Evolutionary conservation across 306 rosid genomes (phyloP), one percentile per base, ranked within the genome.

Genomic region (Delonix regia): DNA sequence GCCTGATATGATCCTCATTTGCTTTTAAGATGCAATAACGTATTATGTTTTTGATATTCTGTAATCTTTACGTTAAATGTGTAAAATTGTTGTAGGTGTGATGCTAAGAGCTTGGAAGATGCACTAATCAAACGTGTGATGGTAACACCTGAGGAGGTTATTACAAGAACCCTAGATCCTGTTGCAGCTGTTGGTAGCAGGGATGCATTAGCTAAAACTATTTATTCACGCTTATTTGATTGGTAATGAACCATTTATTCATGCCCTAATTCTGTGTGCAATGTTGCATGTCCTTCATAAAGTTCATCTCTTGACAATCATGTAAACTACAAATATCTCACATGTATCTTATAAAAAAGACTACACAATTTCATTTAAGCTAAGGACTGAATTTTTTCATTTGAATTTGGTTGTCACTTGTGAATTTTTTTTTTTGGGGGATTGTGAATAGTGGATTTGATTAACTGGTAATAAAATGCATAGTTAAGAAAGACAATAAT

Each of bases 141-240:
- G 99, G 98, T 96, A 80, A 96, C 99, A 0, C 99, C 99, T 11
- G 99, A 96, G 88, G 99, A 96, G 80, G 75, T 96, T 83, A 96
- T 96, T 72, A 96, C 99, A 78, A 92, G 99, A 85, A 96, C 99
- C 66, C 99, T 96, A 73, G 99, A 96, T 85, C 99, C 98, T 73
- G 86, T 89, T 79, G 93, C 97, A 88, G 99, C 99, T 80, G 5
- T 91, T 78, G 85, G 86, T 82, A 96, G 99, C 92, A 88, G 96
- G 87, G 99, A 96, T 87, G 99, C 97, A 78, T 83, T 96, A 16
- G 97, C 99, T 63, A 96, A 96, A 86, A 96, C 99, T 41, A 38
- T 96, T 69, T 96, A 96, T 85, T 96, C 97, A 5, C 96, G 99
- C 55, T 89, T 96, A 82, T 96, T 96, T 93, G 99, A 96, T 68